Conservation (phyloP, 805 yeast genomes). For the Saccharomycodes ludwigii region DNA sequence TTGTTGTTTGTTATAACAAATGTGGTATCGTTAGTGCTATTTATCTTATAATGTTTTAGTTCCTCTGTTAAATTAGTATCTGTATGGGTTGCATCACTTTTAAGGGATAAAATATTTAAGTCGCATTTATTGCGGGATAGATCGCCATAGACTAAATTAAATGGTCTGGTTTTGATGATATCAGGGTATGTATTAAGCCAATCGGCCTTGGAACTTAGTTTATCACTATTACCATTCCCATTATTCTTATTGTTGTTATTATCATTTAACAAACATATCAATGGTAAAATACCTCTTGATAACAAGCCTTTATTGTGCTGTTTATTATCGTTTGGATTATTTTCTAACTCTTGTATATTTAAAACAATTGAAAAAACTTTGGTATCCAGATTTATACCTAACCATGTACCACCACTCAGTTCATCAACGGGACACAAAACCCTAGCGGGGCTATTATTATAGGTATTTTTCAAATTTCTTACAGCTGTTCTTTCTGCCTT, state of each 20-base stretch:
- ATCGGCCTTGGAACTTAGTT: background rate
- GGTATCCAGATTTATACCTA: conserved; percentile 52
- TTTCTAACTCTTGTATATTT: conserved; percentile 32
- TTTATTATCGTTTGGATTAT: conserved; percentile 10
- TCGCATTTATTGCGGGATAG: background rate
- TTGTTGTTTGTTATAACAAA: conserved; percentile 3
- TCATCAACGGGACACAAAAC: conserved; percentile 19
- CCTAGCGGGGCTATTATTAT: conserved; percentile 40
- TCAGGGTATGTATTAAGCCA: conserved; percentile 14
- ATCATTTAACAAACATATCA: conserved; percentile 24
- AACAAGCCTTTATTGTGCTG: conserved; percentile 5
- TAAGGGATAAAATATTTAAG: conserved; percentile 1
- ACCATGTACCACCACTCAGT: conserved; percentile 82
- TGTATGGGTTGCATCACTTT: too few relatives aligned
- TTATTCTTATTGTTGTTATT: background rate
- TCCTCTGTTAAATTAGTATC: too few relatives aligned
- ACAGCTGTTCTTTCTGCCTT: conserved; percentile 50
- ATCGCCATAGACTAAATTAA: conserved; percentile 29
- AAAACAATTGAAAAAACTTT: conserved; percentile 61
- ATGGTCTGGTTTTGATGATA: conserved; percentile 16
- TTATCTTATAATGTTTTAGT: conserved; percentile 1
- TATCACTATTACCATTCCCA: background rate
- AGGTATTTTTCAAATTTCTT: conserved; percentile 34
- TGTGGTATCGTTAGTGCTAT: background rate
- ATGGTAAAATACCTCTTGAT: conserved; percentile 37